phyloP scores from a whole-genome alignment of 495 filamentous ascomycete genomes.

The Cladorrhinum samala region DNA sequence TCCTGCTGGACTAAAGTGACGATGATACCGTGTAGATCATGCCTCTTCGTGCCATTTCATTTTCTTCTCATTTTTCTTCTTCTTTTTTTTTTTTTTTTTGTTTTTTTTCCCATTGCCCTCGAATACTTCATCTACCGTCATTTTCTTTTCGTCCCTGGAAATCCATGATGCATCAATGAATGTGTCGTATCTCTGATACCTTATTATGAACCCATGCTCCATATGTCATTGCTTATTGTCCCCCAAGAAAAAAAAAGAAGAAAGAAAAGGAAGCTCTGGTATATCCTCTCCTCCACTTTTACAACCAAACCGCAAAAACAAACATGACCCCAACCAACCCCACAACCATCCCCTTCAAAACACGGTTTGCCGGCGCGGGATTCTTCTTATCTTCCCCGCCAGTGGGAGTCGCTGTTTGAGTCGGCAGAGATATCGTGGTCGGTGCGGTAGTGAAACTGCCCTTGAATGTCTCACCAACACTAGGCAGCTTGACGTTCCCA shows the following conservation, averaged over 20 bases:
- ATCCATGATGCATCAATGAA: no score
- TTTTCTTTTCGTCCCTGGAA: no score
- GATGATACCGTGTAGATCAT: no score
- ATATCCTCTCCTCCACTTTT: slow-evolving; percentile 1
- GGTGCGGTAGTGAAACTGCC: slow-evolving; percentile 24
- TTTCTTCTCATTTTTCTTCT: no score
- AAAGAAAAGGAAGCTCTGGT: slow-evolving; percentile 1
- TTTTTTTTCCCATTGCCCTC: neutral
- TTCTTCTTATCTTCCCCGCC: slow-evolving; percentile 21
- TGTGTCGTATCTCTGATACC: no score
- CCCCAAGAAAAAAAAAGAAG: neutral
- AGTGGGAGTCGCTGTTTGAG: no score
- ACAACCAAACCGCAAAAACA: slow-evolving; percentile 49
- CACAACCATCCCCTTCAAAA: slow-evolving; percentile 48
- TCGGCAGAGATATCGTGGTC: no score
- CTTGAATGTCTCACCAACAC: slow-evolving; percentile 51
- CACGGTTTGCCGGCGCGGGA: slow-evolving; percentile 38
- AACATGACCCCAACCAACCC: slow-evolving; percentile 49
- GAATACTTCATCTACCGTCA: neutral
- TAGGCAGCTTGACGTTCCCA: slow-evolving; percentile 61
- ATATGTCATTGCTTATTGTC: neutral
- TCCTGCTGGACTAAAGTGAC: no score
- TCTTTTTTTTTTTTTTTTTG: no score
- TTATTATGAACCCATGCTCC: no score
- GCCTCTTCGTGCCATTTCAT: no score